Evolutionary conservation across 1,284 basidiomycete genomes (phyloP).

Genomic region (Microbotryum silenes-acaulis): DNA sequence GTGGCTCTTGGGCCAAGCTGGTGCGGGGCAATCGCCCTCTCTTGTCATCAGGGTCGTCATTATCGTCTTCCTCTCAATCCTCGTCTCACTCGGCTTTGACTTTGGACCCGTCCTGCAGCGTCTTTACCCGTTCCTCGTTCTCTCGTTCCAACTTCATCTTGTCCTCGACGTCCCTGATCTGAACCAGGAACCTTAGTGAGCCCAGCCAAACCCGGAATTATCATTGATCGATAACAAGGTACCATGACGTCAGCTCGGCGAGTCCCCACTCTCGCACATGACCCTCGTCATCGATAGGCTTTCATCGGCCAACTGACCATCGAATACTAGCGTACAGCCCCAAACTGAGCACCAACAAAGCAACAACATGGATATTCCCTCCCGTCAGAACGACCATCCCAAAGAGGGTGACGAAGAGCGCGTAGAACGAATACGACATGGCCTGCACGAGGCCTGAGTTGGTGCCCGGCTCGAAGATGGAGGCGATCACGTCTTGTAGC

Average conservation of each 20-base stretch:
- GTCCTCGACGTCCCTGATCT: constrained; percentile 25
- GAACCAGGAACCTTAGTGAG: constrained; percentile 17
- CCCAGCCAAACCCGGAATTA: background rate
- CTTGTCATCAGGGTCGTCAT: too few species aligned
- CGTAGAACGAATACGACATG: constrained; percentile 43
- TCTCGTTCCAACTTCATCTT: constrained; percentile 10
- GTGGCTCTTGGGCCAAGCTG: too few species aligned
- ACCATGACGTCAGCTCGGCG: background rate
- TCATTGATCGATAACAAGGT: too few species aligned
- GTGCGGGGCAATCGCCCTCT: too few species aligned
- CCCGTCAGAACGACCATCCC: constrained; percentile 37
- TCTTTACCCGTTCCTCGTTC: constrained; percentile 11
- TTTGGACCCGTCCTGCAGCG: background rate
- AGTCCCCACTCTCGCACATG: background rate
- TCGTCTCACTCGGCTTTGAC: constrained; percentile 12
- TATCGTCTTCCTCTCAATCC: too few species aligned
- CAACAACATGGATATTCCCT: constrained; percentile 40
- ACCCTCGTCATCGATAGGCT: background rate
- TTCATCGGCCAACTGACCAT: constrained; percentile 36
- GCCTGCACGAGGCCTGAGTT: constrained; percentile 32
- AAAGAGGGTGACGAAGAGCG: constrained; percentile 38
- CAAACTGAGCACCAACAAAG: constrained; percentile 37
- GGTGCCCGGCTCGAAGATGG: constrained; percentile 30
- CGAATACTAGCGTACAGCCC: constrained; percentile 40
- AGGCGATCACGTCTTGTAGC: constrained; percentile 21